These are phyloP conservation scores for Pythium aphanidermatum DNA, from an alignment of 352 stramenopile genomes.

Conservation along the genomic window DNA sequence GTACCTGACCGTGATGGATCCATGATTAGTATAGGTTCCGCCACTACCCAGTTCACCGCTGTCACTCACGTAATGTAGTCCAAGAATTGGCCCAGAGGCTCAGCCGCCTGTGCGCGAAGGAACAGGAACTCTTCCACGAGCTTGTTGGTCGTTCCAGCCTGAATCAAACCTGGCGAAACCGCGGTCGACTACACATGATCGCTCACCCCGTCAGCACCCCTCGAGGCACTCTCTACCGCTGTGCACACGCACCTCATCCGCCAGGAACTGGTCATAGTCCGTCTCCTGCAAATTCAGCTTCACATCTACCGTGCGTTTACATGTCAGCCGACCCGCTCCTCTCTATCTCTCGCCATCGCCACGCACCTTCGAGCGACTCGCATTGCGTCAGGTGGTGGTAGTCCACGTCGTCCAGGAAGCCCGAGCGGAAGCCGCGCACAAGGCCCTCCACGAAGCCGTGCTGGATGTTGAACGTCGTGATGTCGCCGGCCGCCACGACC, in stretches of 20 bases:
- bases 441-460: conserved; percentile 97
- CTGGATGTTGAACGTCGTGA: conserved; percentile 97
- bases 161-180: conserved; percentile 74
- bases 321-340: neutral
- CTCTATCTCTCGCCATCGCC: neutral
- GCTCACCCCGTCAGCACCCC: no score
- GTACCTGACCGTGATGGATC: conserved; percentile 48
- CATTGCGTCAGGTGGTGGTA: conserved; percentile 89
- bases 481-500: conserved; percentile 76
- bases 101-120: conserved; percentile 93
- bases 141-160: conserved; percentile 85
- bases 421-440: conserved; percentile 93
- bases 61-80: conserved; percentile 96
- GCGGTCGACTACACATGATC: conserved; percentile 39
- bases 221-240: no score
- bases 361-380: conserved; percentile 85
- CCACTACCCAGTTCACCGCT: neutral
- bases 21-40: neutral
- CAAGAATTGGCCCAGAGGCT: conserved; percentile 95
- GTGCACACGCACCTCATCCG: conserved; percentile 81
- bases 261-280: conserved; percentile 96
- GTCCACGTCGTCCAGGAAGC: conserved; percentile 86
- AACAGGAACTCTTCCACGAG: conserved; percentile 96
- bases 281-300: conserved; percentile 97
- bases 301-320: conserved; percentile 45